A percentile compares a stretch with the other conserved stretches of the same genome.
Conservation (phyloP, 2,329 filamentous ascomycete species). For the Claviceps africana region DNA sequence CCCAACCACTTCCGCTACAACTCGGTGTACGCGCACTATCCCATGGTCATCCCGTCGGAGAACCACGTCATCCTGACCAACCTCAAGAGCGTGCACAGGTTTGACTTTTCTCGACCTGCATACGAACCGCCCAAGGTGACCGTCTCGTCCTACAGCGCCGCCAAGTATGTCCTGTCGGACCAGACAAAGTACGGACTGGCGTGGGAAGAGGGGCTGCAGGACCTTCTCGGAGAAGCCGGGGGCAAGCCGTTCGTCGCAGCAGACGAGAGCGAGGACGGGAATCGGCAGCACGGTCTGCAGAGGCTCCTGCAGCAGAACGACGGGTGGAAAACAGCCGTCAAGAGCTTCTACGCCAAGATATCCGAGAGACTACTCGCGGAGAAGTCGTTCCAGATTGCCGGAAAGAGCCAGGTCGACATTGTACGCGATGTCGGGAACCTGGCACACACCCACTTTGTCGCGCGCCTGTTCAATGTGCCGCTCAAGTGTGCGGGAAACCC, state of each 20-base stretch:
- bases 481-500: conserved; percentile 49
- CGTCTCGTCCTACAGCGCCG: conserved; percentile 46
- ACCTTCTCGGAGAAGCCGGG: conserved; percentile 43
- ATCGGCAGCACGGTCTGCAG: background rate
- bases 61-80: conserved; percentile 57
- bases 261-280: background rate
- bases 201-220: conserved; percentile 50
- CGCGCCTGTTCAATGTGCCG: conserved; percentile 50
- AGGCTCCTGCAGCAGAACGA: conserved; percentile 42
- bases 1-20: conserved; percentile 65
- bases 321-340: conserved; percentile 48
- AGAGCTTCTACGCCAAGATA: conserved; percentile 51
- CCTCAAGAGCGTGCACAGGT: conserved; percentile 52
- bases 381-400: conserved; percentile 48
- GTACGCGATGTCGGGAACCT: conserved; percentile 57
- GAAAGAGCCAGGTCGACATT: conserved; percentile 51
- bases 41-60: conserved; percentile 55
- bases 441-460: conserved; percentile 48
- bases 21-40: conserved; percentile 71
- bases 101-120: conserved; percentile 52
- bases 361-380: conserved; percentile 46
- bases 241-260: conserved; percentile 37
- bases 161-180: conserved; percentile 47
- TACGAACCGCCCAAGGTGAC: conserved; percentile 36
- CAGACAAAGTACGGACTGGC: conserved; percentile 47